These are phyloP conservation scores for Chalciporus chontae DNA, from an alignment of 768 basidiomycete species.

Conservation along the genomic window DNA sequence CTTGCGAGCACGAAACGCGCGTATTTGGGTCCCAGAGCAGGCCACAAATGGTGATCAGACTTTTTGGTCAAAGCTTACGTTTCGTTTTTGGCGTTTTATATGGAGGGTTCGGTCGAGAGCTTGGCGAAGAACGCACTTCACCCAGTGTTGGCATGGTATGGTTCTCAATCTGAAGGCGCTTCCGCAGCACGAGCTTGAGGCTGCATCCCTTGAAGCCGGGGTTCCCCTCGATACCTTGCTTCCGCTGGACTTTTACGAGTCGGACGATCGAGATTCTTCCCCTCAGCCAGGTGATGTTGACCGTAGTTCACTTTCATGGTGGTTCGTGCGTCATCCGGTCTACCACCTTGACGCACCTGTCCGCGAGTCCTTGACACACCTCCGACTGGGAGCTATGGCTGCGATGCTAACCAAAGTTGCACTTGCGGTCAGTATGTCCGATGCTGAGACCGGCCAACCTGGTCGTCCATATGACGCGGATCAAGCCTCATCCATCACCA, in stretches of 20 bases:
- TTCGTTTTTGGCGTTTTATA: constrained; percentile 2
- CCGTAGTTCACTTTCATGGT: constrained; percentile 6
- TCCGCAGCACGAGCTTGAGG: constrained; percentile 50
- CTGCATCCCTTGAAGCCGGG: constrained; percentile 66
- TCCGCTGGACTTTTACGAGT: constrained; percentile 35
- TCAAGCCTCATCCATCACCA: background rate
- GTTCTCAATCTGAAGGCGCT: constrained; percentile 64
- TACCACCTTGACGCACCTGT: constrained; percentile 12
- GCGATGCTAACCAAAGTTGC: constrained; percentile 52
- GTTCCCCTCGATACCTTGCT: constrained; percentile 52
- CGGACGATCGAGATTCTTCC: constrained; percentile 4
- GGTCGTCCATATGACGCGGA: background rate
- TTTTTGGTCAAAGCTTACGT: constrained; percentile 9
- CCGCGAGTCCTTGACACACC: constrained; percentile 44
- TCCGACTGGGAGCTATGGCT: constrained; percentile 57
- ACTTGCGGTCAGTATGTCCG: constrained; percentile 36
- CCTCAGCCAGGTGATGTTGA: background rate
- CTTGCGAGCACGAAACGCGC: constrained; percentile 45
- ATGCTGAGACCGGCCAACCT: constrained; percentile 4
- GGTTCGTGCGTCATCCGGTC: constrained; percentile 21
- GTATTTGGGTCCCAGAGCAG: constrained; percentile 51
- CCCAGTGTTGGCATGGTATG: constrained; percentile 40
- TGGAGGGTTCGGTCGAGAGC: constrained; percentile 11
- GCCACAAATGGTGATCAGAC: constrained; percentile 3
- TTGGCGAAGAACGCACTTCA: constrained; percentile 5